Evolutionary conservation across 257 asterid genomes (phyloP), one percentile per base, ranked within the genome.

Genomic region (Sherardia arvensis): DNA sequence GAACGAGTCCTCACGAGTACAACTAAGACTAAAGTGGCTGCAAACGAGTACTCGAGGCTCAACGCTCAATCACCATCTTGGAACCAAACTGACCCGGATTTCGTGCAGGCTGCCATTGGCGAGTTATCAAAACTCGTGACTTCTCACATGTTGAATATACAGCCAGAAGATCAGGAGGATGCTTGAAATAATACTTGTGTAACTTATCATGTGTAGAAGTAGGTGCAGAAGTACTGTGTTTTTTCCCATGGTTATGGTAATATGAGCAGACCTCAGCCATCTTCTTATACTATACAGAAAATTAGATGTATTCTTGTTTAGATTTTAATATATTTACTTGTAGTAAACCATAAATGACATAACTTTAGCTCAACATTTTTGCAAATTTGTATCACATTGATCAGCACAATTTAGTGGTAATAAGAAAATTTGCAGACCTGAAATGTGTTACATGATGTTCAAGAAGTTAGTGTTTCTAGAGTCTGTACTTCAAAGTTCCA

Each of bases 11-110:
- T 88, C 22, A 68, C 82, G 4, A 86, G 84, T 15, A 68, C 86
- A 23, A 88, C 71, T 23, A 83, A 76, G 49, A 91, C 98, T 3
- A 82, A 67, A 40, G 74, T 74, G 68, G 98, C 94, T 66, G 95
- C 98, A 55, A 72, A 66, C 26, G 95, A 91, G 69, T 91, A 77
- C 78, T 64, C 47, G 64, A 67, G 84, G 72, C 62, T 80, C 59
- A 83, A 71, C 71, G 71, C 81, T 21, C 85, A 64, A 53, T 70
- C 70, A 64, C 47, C 74, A 48, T 82, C 51, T 43, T 43, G 84
- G 79, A 59, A 30, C 48, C 72, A 21, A 9, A 57, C 72, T 59
- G 87, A 70, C 20, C 73, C 82, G 17, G 85, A 85, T 65, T 78
- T 81, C 73, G 91, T 85, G 60, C 83, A 75, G 81, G 81, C 69